Base-by-base conservation (phyloP, 2,329 filamentous ascomycete species). In the Aspergillus pseudoglaucus region DNA sequence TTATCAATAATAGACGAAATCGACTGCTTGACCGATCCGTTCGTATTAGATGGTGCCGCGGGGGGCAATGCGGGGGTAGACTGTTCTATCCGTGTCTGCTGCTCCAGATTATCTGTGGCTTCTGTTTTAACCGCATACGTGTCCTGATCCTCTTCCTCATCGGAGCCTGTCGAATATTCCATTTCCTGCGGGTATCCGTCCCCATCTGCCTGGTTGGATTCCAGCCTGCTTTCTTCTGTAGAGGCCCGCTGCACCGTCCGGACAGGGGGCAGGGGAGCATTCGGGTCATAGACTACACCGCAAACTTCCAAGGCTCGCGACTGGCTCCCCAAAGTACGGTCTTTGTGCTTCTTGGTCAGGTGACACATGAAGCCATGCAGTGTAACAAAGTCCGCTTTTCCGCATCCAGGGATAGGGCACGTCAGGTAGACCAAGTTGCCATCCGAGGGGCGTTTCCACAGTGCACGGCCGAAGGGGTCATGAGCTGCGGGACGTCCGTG, bases 321-420 rank as follows among this genome's bases (percentile, higher is more conserved):
- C 42, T 70, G 67, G 52, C 66, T 70, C 25, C 67, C 67, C 47
- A 70, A 47, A 15, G 62, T 69, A 45, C 66, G 63, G 49, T 70
- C 67, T 46, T 70, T 70, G 54, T 70, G 67, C 49, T 69, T 69
- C 52, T 69, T 70, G 4, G 67, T 70, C 46, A 70, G 55, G 44
- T 70, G 67, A 56, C 67, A 69, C 66, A 69, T 70, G 54, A 70
- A 70, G 15, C 67, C 67, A 45, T 70, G 67, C 8, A 70, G 59
- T 2, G 67, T 70, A 48, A 69, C 65, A 46, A 69, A 70, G 50
- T 70, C 67, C 0, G 65, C 63, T 54, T 70, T 70, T 4, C 65
- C 62, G 48, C 67, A 70, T 20, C 66, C 66, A 3, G 59, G 55
- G 2, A 67, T 62, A 1, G 67, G 67, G 35, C 67, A 70, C 20